phyloP scores from a whole-genome alignment of 1,284 basidiomycete species.

The Apiotrichum mycotoxinovorans region DNA sequence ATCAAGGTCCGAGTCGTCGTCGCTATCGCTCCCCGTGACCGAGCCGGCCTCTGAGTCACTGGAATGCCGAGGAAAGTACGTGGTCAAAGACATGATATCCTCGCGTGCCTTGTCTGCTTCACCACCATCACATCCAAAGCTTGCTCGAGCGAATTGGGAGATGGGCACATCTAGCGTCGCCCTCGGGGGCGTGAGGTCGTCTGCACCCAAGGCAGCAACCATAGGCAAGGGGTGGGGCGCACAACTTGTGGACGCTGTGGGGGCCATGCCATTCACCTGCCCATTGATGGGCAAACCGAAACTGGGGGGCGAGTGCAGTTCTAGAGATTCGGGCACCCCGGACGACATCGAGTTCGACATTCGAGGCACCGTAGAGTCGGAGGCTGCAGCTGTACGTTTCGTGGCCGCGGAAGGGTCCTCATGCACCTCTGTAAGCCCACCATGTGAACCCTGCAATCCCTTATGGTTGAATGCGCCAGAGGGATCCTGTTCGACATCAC shows the following conservation, averaged over 20 bases:
- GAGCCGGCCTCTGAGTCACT: neutral
- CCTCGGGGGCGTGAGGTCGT: neutral
- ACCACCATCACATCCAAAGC: neutral
- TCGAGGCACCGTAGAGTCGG: neutral
- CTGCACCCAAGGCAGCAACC: neutral
- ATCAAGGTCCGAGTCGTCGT: neutral
- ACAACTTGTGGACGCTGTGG: neutral
- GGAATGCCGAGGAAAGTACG: too few species aligned
- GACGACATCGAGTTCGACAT: neutral
- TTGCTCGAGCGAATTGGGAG: neutral
- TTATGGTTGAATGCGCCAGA: too few species aligned
- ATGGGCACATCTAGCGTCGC: neutral
- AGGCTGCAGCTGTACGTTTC: neutral
- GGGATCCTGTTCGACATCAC: too few species aligned
- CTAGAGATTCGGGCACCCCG: neutral
- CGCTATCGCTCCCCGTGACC: neutral
- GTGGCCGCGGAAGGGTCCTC: neutral
- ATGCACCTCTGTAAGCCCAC: neutral
- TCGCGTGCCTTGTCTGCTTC: neutral
- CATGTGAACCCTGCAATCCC: too few species aligned
- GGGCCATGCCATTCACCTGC: neutral
- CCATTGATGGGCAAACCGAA: neutral
- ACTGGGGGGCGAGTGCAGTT: neutral
- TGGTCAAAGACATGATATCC: neutral
- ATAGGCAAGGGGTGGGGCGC: neutral